Evolutionary conservation across 352 stramenopile genomes (phyloP), one percentile per base, ranked within the genome.

Genomic region (Globisporangium abappressorium): DNA sequence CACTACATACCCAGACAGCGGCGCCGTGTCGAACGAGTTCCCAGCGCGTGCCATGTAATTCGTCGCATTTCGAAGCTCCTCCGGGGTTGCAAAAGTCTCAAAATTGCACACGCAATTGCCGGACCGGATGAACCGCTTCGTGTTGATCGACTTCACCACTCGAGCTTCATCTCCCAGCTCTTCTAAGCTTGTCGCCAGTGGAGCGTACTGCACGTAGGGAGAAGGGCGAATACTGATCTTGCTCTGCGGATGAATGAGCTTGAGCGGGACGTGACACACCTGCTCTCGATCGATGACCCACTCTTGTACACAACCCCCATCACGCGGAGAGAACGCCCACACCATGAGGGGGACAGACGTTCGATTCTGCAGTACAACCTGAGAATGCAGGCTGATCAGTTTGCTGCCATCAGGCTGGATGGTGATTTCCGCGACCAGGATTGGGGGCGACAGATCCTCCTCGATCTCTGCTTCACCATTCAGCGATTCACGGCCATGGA

Each of bases 331-430:
- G 76, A 94, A 96, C 14, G 84, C 87, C 89, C 89, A 96, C 5
- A 96, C 79, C 83, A 95, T 94, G 30, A 96, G 70, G 3, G 89
- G 89, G 62, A 96, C 81, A 20, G 85, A 93, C 4, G 89, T 95
- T 74, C 88, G 82, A 49, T 96, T 96, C 70, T 93, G 85, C 7
- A 96, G 69, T 34, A 95, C 85, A 20, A 96, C 77, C 66, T 95
- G 89, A 33, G 89, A 96, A 71, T 95, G 89, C 14, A 96, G 57
- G 24, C 85, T 93, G 65, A 95, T 94, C 47, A 96, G 62, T 65
- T 96, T 96, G 70, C 87, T 96, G 6, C 89, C 89, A 62, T 96
- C 89, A 0, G 83, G 84, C 72, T 96, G 87, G 63, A 96, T 92
- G 15, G 66, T 94, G 66, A 96, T 95, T 65, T 96, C 89, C 0